phyloP scores from a whole-genome alignment of 176 grass and related monocot genomes.

The Pontederia paniculata region DNA sequence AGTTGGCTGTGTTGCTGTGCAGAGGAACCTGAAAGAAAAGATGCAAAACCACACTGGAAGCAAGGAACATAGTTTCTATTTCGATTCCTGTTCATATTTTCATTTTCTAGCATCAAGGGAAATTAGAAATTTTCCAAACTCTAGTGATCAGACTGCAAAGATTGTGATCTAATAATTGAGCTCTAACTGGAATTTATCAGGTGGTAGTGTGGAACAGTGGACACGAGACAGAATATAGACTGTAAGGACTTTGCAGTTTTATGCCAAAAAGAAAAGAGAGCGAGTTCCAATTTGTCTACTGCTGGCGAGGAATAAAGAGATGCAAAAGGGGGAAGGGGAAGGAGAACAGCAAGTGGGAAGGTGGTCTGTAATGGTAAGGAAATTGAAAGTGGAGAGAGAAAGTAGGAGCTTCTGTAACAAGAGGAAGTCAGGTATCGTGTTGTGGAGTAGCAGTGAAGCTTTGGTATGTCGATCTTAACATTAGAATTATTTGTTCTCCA shows the following conservation, averaged over 20 bases:
- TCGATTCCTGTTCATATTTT: background rate
- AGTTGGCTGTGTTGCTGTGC: background rate
- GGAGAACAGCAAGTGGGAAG: background rate
- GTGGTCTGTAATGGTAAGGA: no score
- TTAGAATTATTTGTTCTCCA: no score
- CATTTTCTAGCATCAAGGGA: background rate
- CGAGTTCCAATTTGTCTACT: background rate
- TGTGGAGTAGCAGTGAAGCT: background rate
- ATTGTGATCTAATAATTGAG: background rate
- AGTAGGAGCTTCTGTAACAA: background rate
- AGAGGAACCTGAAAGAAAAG: background rate
- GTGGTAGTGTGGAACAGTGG: background rate
- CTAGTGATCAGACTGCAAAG: no score
- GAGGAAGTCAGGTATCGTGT: slow-evolving; percentile 3
- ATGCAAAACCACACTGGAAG: background rate
- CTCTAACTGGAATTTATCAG: background rate
- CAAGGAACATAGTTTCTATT: background rate
- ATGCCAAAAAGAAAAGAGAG: background rate
- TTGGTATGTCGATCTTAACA: no score
- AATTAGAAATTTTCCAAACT: no score
- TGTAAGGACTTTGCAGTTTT: background rate
- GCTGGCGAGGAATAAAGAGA: background rate
- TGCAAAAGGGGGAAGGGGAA: background rate
- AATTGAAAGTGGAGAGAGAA: no score
- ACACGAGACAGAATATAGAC: no score